Conservation (phyloP, 78 protist genomes). For the Andalucia godoyi region DNA sequence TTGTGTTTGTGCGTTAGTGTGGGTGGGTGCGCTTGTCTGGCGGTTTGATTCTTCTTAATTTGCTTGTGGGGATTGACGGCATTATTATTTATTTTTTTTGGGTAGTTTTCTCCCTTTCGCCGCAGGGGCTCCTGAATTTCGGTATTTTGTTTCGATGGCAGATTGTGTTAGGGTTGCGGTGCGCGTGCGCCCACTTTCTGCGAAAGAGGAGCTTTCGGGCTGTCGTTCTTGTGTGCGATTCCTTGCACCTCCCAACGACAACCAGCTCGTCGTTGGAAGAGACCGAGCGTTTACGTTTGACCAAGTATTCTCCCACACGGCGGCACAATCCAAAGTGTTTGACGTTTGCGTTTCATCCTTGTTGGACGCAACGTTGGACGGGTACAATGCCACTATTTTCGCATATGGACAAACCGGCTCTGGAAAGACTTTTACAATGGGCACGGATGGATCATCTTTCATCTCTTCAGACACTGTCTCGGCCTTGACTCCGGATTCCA, state of each 20-base stretch:
- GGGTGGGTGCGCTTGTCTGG: no score
- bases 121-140: no score
- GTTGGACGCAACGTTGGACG: constrained; percentile 34
- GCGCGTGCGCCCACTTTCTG: constrained; percentile 31
- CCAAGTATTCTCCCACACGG: constrained; percentile 18
- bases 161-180: constrained; percentile 43
- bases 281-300: constrained; percentile 41
- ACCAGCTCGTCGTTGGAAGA: constrained; percentile 36
- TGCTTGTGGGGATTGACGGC: no score
- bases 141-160: no score
- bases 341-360: constrained; percentile 29
- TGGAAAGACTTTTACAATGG: constrained; percentile 60
- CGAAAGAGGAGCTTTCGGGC: constrained; percentile 25
- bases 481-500: no score
- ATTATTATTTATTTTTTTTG: no score
- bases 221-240: constrained; percentile 17
- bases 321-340: constrained; percentile 18
- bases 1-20: no score
- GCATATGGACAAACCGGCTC: constrained; percentile 64
- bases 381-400: constrained; percentile 50
- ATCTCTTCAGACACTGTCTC: constrained; percentile 1
- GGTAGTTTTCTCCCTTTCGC: no score
- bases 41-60: no score
- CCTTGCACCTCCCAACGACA: constrained; percentile 18
- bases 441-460: constrained; percentile 20